Base-by-base conservation (phyloP, 2,329 filamentous ascomycete genomes). In the Apiospora hydei region DNA sequence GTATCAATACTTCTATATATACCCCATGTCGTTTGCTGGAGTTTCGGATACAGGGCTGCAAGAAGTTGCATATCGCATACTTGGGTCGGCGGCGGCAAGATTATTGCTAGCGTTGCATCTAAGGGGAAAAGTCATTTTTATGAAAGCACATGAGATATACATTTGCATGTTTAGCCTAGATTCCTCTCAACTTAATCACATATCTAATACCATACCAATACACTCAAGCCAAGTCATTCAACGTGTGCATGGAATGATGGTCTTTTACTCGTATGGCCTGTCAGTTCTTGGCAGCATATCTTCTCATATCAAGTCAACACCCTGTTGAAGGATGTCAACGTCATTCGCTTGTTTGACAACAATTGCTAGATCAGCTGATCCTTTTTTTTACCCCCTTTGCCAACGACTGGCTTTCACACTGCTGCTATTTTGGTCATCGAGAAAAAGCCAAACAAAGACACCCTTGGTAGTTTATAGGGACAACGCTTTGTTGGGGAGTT, bases 121-220 rank as follows among this genome's bases (percentile, higher is more conserved):
- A 64, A 30, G 57, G 18, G 18, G 34, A 1, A 38, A 38, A 24
- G 34, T 38, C 57, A 41, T n/a, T 41, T 41, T 38, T 18, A 64
- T 7, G 10, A 64, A 64, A 41, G 10, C n/a, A 11, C 34, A 64
- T 64, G 57, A 64, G 57, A 64, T 11, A 11, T 13, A 64, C 4
- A 13, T 6, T n/a, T 64, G 30, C 34, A 64, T 41, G 7, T 38
- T 38, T 38, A 64, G 30, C 30, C 18, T 64, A 41, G 57, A 64
- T 64, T 41, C 34, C 57, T 34, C 57, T 64, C 57, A n/a, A 64
- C 41, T 41, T n/a, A 64, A 24, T 38, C 30, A 61, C 34, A 61
- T 2, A 21, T 61, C 34, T 38, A 21, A 10, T n/a, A 57, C 10
- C 2, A 64, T 41, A 64, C 34, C n/a, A 51, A 14, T n/a, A 18